phyloP scores from a whole-genome alignment of 495 filamentous ascomycete species.

The Tuber indicum region DNA sequence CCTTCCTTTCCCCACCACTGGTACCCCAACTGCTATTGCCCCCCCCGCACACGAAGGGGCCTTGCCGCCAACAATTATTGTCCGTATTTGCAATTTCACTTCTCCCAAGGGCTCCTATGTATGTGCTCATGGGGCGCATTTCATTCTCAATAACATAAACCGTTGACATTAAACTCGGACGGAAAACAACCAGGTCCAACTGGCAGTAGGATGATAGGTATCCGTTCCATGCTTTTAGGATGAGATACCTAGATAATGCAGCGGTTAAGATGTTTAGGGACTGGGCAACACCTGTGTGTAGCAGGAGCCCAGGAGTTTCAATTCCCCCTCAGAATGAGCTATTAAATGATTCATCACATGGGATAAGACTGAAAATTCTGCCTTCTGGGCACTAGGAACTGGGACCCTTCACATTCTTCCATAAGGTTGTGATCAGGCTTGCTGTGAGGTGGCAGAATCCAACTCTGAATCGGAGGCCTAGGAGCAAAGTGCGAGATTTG shows the following conservation, averaged over 20 bases:
- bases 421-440: too few species aligned
- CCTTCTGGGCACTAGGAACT: not conserved
- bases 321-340: not conserved
- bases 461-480: too few species aligned
- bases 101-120: not conserved
- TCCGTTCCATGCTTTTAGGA: not conserved
- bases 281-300: not conserved
- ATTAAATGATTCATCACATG: not conserved
- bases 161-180: not conserved
- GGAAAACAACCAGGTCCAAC: not conserved
- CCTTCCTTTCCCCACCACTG: not conserved
- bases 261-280: not conserved
- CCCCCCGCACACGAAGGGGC: not conserved
- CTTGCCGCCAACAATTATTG: not conserved
- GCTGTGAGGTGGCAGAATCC: not conserved
- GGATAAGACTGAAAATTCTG: not conserved
- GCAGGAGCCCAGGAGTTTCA: not conserved
- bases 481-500: not conserved
- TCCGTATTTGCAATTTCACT: not conserved
- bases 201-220: not conserved
- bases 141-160: not conserved
- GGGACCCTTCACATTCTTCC: too few species aligned
- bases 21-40: too few species aligned
- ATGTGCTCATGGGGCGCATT: not conserved
- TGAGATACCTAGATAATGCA: not conserved